Conservation (phyloP, 805 yeast genomes). For the Jamesozyma hellenica region DNA sequence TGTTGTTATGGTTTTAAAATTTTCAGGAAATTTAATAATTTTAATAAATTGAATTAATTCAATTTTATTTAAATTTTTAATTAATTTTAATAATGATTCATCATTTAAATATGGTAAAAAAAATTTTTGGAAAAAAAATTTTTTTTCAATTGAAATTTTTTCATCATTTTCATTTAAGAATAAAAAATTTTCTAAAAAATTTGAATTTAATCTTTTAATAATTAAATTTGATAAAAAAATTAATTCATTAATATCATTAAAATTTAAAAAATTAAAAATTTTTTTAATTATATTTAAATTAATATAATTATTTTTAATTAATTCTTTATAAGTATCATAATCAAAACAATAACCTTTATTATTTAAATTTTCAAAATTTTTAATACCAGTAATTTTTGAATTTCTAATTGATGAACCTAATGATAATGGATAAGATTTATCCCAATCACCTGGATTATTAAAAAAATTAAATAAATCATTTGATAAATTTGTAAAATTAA, state of each 20-base stretch:
- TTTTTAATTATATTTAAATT: constrained; percentile 14
- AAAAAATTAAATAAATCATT: constrained; percentile 18
- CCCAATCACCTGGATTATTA: constrained; percentile 28
- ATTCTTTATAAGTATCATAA: constrained; percentile 25
- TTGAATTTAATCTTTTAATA: constrained; percentile 5
- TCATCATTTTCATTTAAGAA: not conserved
- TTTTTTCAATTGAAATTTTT: not conserved
- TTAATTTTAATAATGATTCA: constrained; percentile 17
- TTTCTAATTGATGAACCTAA: constrained; percentile 21
- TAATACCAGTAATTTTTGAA: constrained; percentile 18
- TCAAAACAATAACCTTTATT: constrained; percentile 25
- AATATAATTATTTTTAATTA: constrained; percentile 14
- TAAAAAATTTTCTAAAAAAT: constrained; percentile 6
- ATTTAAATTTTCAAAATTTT: constrained; percentile 18
- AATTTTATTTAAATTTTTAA: constrained; percentile 6
- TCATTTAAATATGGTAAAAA: constrained; percentile 19
- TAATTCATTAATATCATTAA: constrained; percentile 13
- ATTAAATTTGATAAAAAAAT: constrained; percentile 16
- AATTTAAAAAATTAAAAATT: constrained; percentile 5
- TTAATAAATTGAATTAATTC: constrained; percentile 9
- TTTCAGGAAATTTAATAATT: constrained; percentile 19
- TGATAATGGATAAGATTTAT: constrained; percentile 24
- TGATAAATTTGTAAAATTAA: constrained; percentile 17
- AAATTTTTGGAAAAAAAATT: constrained; percentile 5
- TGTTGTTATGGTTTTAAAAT: constrained; percentile 21